Evolutionary conservation across 805 yeast species (phyloP), one percentile per base, ranked within the genome.

Genomic region (Cyberlindnera xylosilytica): DNA sequence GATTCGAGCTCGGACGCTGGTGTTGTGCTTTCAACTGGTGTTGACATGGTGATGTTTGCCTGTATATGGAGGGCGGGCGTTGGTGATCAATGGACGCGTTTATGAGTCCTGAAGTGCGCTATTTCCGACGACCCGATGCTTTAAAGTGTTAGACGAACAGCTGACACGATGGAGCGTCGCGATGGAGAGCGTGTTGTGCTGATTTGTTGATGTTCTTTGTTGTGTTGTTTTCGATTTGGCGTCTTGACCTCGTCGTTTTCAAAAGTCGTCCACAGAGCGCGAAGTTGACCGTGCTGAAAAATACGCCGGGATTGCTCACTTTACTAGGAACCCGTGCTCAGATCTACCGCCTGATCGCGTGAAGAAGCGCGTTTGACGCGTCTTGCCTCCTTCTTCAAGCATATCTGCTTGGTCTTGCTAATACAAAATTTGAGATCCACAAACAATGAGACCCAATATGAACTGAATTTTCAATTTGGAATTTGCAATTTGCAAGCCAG

Each of bases 241-340:
- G 13, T 36, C 4, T 32, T 23, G 19, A 19, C 34, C 27, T 35
- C 20, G 36, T 15, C 24, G 36, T 8, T 12, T 33, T 41, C 44
- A 36, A 35, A 35, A 22, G n/a, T 20, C 22, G 29, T 9, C n/a
- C 29, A 13, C 29, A 12, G n/a, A 26, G 10, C 29, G 29, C 29
- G 29, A 26, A 12, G 15, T 6, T 9, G 37, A 35, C 39, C 41
- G 52, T 46, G 44, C 50, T 48, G 49, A 29, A 5, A 44, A 18
- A 16, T 49, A 49, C 54, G 38, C 53, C 16, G 9, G 7, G 10
- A n/a, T 12, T n/a, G 29, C 29, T 5, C 29, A 13, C 32, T 29
- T 29, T 15, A 15, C 13, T 15, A 7, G 24, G 10, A 10, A 22
- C 10, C 7, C 10, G 30, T 10, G 6, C 30, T 12, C 16, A 27